Percentiles rank a stretch among this genome's conserved stretches.
phyloP scores from a whole-genome alignment of 1,284 basidiomycete genomes.

The Rhizoctonia solani region DNA sequence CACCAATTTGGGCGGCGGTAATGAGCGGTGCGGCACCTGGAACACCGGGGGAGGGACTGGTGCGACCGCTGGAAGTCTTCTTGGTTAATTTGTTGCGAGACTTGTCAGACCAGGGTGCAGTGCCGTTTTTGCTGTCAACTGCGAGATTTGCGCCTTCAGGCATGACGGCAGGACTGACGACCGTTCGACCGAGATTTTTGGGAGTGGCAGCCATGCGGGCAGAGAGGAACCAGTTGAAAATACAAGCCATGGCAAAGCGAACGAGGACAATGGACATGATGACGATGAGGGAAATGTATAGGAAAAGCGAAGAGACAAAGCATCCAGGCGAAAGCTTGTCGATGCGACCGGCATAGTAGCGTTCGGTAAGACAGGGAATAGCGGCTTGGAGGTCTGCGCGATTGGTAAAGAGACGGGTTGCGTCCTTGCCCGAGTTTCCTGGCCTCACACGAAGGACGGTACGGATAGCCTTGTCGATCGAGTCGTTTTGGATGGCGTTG shows the following conservation, averaged over 20 bases:
- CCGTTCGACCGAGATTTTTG: constrained; percentile 70
- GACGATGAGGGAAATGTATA: constrained; percentile 90
- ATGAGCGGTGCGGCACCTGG: constrained; percentile 56
- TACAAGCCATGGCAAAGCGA: constrained; percentile 93
- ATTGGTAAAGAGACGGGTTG: constrained; percentile 82
- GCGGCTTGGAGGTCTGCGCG: constrained; percentile 66
- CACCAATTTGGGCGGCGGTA: constrained; percentile 84
- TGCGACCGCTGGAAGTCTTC: constrained; percentile 1
- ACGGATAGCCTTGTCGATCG: constrained; percentile 84
- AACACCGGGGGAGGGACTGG: constrained; percentile 2
- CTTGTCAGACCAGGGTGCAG: constrained; percentile 88
- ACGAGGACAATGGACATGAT: constrained; percentile 89
- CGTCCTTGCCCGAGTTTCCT: constrained; percentile 77
- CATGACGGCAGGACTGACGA: constrained; percentile 91
- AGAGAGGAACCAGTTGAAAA: constrained; percentile 96
- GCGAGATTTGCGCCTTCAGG: constrained; percentile 93
- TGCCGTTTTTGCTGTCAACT: constrained; percentile 84
- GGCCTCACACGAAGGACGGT: constrained; percentile 61
- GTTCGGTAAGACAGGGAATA: constrained; percentile 77
- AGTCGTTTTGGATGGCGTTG: constrained; percentile 68
- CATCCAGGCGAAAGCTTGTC: constrained; percentile 97
- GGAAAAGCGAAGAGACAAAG: constrained; percentile 86
- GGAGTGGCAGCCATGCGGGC: constrained; percentile 76
- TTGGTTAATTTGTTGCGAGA: constrained; percentile 46
- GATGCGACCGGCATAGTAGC: constrained; percentile 92